These are phyloP conservation scores for Juglanconis oblonga DNA, from an alignment of 2,329 filamentous ascomycete genomes.

Conservation along the genomic window DNA sequence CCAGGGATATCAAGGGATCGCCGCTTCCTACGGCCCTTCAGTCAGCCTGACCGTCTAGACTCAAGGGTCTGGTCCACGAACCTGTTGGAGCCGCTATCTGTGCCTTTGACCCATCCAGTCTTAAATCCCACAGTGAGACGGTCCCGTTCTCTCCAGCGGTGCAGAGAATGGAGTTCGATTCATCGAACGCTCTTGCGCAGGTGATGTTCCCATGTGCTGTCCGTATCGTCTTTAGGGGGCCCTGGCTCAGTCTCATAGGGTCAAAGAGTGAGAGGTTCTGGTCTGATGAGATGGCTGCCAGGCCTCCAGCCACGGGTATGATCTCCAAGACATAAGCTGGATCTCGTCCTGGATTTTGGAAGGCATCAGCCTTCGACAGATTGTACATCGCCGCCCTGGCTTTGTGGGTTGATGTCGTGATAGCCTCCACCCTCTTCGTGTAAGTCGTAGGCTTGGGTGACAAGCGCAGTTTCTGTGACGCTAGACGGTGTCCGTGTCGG, in stretches of 20 bases:
- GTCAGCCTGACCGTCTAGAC: constrained; percentile 16
- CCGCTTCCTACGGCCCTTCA: constrained; percentile 35
- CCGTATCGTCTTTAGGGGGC: constrained; percentile 44
- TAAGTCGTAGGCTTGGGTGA: neutral
- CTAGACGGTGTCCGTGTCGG: no score
- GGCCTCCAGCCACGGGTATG: constrained; percentile 40
- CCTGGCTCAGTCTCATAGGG: constrained; percentile 50
- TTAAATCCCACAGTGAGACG: constrained; percentile 64
- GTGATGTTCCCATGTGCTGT: constrained; percentile 63
- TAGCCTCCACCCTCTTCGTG: neutral
- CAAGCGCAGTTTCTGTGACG: neutral
- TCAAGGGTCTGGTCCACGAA: constrained; percentile 23
- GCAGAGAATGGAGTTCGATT: constrained; percentile 51
- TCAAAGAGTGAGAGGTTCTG: constrained; percentile 64
- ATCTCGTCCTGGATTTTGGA: constrained; percentile 37
- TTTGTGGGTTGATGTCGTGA: neutral
- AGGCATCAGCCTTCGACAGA: constrained; percentile 37
- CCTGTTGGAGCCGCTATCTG: constrained; percentile 43
- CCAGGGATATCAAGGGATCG: constrained; percentile 61
- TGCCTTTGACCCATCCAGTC: constrained; percentile 38
- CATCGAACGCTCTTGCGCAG: constrained; percentile 56
- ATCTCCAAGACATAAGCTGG: constrained; percentile 58
- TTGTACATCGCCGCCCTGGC: constrained; percentile 36
- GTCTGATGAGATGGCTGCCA: constrained; percentile 65
- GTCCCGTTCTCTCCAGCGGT: constrained; percentile 72